These are phyloP conservation scores for Hypericum androsaemum DNA, from an alignment of 345 rosid species.

Conservation along the genomic window DNA sequence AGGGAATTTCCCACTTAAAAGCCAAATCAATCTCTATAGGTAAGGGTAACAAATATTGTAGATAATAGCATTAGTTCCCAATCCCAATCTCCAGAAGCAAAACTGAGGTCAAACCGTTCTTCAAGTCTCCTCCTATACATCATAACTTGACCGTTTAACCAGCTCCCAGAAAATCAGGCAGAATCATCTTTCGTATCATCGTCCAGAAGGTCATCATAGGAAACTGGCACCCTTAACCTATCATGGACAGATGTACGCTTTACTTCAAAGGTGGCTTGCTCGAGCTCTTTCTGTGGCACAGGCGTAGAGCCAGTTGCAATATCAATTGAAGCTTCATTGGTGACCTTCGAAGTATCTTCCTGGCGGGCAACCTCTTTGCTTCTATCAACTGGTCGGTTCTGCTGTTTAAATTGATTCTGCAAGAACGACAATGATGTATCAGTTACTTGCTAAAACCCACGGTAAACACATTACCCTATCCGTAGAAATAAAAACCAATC, in stretches of 20 bases:
- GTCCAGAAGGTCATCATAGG: slow-evolving; percentile 55
- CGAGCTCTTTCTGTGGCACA: slow-evolving; percentile 16
- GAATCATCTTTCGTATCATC: slow-evolving; percentile 19
- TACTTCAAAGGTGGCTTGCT: slow-evolving; percentile 25
- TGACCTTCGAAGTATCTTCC: slow-evolving; percentile 15
- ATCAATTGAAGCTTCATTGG: slow-evolving; percentile 20
- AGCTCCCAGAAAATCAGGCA: not conserved
- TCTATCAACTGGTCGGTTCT: slow-evolving; percentile 19
- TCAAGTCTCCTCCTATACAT: no score
- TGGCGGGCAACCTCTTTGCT: slow-evolving; percentile 24
- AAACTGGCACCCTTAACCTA: slow-evolving; percentile 76
- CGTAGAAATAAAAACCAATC: no score
- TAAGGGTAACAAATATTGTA: no score
- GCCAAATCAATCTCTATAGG: no score
- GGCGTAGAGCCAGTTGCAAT: slow-evolving; percentile 18
- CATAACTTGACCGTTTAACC: no score
- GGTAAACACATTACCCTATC: not conserved
- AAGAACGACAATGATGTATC: not conserved
- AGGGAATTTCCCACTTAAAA: no score
- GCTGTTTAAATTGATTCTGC: slow-evolving; percentile 85
- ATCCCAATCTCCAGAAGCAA: no score
- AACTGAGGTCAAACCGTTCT: no score
- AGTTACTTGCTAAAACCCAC: not conserved
- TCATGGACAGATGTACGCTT: slow-evolving; percentile 52
- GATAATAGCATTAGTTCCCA: no score